These are phyloP conservation scores for Xerocomus minutiporus DNA, from an alignment of 1,284 basidiomycete genomes.

Conservation along the genomic window DNA sequence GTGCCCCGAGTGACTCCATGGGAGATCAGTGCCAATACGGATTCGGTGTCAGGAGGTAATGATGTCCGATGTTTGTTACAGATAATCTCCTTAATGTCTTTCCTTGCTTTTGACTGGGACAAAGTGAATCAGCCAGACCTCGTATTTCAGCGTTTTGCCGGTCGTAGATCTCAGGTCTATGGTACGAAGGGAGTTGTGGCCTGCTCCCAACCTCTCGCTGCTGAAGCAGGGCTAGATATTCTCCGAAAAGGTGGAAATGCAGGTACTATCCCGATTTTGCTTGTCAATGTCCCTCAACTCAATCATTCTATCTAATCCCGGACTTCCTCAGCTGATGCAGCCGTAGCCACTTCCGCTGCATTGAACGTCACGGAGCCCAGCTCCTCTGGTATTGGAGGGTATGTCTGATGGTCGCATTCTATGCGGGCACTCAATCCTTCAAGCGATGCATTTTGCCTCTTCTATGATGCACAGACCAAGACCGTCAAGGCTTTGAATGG, in stretches of 20 bases:
- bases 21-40: constrained; percentile 2
- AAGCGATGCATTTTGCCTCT: constrained; percentile 89
- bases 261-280: constrained; percentile 39
- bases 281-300: neutral
- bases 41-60: no score
- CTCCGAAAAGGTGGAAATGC: constrained; percentile 90
- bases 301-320: neutral
- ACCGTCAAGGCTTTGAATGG: constrained; percentile 82
- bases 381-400: constrained; percentile 81
- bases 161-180: constrained; percentile 73
- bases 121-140: constrained; percentile 61
- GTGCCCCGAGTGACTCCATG: constrained; percentile 46
- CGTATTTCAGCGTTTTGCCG: constrained; percentile 58
- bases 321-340: constrained; percentile 53
- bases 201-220: constrained; percentile 87
- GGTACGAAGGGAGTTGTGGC: constrained; percentile 86
- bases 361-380: constrained; percentile 85
- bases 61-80: neutral
- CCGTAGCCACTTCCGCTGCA: constrained; percentile 80
- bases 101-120: constrained; percentile 59
- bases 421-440: constrained; percentile 9
- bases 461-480: constrained; percentile 80
- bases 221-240: constrained; percentile 85
- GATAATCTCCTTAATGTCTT: constrained; percentile 30
- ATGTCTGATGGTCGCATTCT: constrained; percentile 17